A percentile compares a stretch with the other conserved stretches of the same genome.
These are phyloP conservation scores for Pyricularia sp. DNA, from an alignment of 2,329 filamentous ascomycete genomes.

Conservation along the genomic window DNA sequence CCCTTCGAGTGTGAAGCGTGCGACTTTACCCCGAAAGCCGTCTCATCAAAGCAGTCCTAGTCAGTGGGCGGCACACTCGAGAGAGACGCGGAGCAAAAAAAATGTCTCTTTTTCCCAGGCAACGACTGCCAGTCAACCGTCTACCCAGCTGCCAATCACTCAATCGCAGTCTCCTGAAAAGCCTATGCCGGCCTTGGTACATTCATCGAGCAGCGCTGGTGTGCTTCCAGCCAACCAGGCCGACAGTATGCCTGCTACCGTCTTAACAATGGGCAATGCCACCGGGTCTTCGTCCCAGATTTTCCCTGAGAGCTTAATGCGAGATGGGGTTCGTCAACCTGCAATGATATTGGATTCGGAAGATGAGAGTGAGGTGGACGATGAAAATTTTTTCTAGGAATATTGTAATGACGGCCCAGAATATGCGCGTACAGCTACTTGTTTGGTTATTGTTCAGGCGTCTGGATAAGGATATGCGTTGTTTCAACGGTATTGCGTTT, in stretches of 20 bases:
- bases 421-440: background rate
- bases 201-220: constrained; percentile 9
- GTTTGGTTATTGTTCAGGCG: background rate
- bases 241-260: background rate
- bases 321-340: constrained; percentile 25
- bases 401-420: background rate
- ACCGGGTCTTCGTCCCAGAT: constrained; percentile 31
- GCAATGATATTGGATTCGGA: constrained; percentile 29
- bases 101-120: constrained; percentile 27
- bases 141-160: constrained; percentile 18
- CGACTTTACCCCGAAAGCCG: background rate
- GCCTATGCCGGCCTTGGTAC: constrained; percentile 8
- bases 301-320: constrained; percentile 30
- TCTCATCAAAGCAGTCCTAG: background rate
- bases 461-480: background rate
- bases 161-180: constrained; percentile 11
- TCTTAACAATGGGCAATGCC: constrained; percentile 9
- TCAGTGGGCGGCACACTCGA: background rate
- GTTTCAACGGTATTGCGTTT: background rate
- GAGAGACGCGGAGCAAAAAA: constrained; percentile 4
- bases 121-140: constrained; percentile 26
- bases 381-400: background rate
- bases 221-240: background rate
- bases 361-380: constrained; percentile 16
- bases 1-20: background rate